These are phyloP conservation scores for Hortaea werneckii DNA, from an alignment of 2,329 filamentous ascomycete genomes.

Conservation along the genomic window DNA sequence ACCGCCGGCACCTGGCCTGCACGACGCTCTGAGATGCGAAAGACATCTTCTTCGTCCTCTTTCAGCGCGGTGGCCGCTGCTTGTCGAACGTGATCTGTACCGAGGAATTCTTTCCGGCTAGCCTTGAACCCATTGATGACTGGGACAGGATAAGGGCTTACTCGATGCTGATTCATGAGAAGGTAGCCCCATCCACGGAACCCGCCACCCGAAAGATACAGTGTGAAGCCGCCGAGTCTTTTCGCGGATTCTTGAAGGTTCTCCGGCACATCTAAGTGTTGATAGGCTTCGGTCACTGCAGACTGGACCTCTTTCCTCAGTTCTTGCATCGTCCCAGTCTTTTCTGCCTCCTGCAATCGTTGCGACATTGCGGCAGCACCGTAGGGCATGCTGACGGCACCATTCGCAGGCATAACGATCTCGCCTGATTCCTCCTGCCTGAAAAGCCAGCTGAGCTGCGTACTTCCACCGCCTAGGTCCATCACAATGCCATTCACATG, in stretches of 20 bases:
- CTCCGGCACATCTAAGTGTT: constrained; percentile 44
- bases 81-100: constrained; percentile 37
- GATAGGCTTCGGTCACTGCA: constrained; percentile 38
- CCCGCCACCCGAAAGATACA: constrained; percentile 83
- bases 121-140: constrained; percentile 72
- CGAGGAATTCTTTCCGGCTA: constrained; percentile 49
- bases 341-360: constrained; percentile 38
- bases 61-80: constrained; percentile 28
- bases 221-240: constrained; percentile 45
- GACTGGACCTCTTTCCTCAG: constrained; percentile 38
- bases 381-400: constrained; percentile 58
- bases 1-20: constrained; percentile 78
- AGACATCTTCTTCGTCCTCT: constrained; percentile 34
- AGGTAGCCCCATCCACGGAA: constrained; percentile 88
- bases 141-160: constrained; percentile 72
- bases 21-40: constrained; percentile 70
- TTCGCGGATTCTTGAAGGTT: constrained; percentile 37
- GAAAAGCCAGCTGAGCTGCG: constrained; percentile 58
- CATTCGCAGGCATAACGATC: constrained; percentile 42
- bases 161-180: constrained; percentile 65
- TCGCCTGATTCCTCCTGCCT: constrained; percentile 37
- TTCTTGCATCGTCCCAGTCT: constrained; percentile 29
- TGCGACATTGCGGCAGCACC: constrained; percentile 57
- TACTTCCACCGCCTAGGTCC: constrained; percentile 71
- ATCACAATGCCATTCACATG: constrained; percentile 70